Evolutionary conservation across 1,139 yeast genomes (phyloP), one percentile per base, ranked within the genome.

Genomic region (Candida glucosophila): DNA sequence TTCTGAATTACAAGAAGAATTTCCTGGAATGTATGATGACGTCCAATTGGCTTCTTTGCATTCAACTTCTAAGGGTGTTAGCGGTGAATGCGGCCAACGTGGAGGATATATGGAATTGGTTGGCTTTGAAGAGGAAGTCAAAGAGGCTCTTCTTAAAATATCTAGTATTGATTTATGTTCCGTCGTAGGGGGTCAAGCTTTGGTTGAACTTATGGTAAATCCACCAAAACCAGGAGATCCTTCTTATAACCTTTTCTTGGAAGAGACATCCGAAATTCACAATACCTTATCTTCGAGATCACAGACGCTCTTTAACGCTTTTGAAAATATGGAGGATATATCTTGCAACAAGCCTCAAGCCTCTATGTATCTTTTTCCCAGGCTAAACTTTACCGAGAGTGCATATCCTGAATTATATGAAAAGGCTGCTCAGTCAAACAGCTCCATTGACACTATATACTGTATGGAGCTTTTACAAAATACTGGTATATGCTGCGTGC

Each of bases 31-130:
- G 29, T 88, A 75, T 50, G 67, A 68, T 30, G 64, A 74, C 33
- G 92, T 90, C 22, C 95, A 86, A 47, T 67, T 92, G 35, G 97
- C 93, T 2, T 88, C 97, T 2, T 63, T 90, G 39, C 97, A 90
- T 52, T 86, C 97, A 10, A 86, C 94, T 20, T 88, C 97, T 12
- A 90, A 90, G 58, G 98, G 98, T 49, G 83, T 86, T 44, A 73
- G 86, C 40, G 99, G 98, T 32, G 98, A 90, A 58, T 90, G 98
- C 66, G 98, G 98, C 31, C 98, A 90, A 60, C 77, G 98, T 56
- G 98, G 97, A 44, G 98, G 99, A 4, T 92, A 88, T 63, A 82
- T 90, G 93, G 98, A 90, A 55, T 59, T 88, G 9, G 71, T 77
- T 10, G 95, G 95, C 1, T 82, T 90, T 54, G 59, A 69, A 14